Evolutionary conservation across 1,284 basidiomycete species (phyloP).

Genomic region (Cryptococcus sp.): DNA sequence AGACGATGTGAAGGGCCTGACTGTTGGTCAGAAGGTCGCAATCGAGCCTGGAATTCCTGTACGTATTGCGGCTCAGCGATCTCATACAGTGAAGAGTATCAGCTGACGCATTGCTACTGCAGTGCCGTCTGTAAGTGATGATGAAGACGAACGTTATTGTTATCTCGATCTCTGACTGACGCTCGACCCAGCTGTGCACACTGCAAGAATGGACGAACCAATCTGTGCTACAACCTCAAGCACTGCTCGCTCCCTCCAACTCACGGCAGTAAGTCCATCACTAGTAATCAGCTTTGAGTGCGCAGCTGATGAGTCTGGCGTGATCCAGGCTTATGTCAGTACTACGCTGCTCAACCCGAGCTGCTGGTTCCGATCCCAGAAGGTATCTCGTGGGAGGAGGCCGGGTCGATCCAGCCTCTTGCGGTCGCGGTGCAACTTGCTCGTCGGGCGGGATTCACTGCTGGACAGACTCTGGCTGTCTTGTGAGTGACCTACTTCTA

Average conservation of each 20-base stretch:
- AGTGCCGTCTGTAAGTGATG: slow-evolving; percentile 1
- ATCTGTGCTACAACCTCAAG: slow-evolving; percentile 14
- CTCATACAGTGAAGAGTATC: too few species aligned
- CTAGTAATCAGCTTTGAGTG: not conserved
- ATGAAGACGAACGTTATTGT: not conserved
- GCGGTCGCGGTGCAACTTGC: slow-evolving; percentile 75
- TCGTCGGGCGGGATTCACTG: slow-evolving; percentile 19
- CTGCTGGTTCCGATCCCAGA: slow-evolving; percentile 1
- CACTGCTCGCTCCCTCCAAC: slow-evolving; percentile 12
- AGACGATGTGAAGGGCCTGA: slow-evolving; percentile 15
- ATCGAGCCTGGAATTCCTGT: slow-evolving; percentile 12
- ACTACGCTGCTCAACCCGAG: not conserved
- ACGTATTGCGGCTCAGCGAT: not conserved
- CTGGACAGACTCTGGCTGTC: slow-evolving; percentile 6
- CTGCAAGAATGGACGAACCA: slow-evolving; percentile 13
- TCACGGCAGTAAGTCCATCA: slow-evolving; percentile 8
- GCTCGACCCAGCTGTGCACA: slow-evolving; percentile 7
- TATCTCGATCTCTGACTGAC: slow-evolving; percentile 1
- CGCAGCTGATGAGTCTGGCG: too few species aligned
- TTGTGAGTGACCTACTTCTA: not conserved
- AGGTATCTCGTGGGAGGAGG: not conserved
- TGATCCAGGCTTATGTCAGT: slow-evolving; percentile 8
- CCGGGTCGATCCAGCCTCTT: slow-evolving; percentile 60
- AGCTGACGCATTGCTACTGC: not conserved
- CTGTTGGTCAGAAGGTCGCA: slow-evolving; percentile 53